Percentiles rank a stretch among this genome's conserved stretches.
Conservation (phyloP, 805 yeast genomes). For the Zygosaccharomyces lentus region DNA sequence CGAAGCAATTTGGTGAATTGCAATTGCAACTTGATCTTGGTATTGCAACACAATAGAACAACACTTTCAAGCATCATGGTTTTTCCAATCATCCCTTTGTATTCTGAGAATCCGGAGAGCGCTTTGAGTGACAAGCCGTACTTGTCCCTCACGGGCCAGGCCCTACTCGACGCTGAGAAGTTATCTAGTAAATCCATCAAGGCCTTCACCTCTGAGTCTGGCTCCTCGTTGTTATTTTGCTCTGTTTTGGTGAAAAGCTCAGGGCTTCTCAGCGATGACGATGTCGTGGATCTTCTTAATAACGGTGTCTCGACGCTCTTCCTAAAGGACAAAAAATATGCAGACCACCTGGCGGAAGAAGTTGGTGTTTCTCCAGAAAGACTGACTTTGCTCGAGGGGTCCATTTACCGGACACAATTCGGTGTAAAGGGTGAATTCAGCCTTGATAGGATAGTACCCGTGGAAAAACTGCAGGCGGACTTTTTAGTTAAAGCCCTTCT, state of each 20-base stretch:
- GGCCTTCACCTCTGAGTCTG: conserved; percentile 13
- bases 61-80: conserved; percentile 28
- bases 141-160: conserved; percentile 27
- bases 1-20: too few relatives aligned
- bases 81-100: conserved; percentile 39
- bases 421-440: conserved; percentile 14
- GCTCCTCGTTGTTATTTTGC: conserved; percentile 20
- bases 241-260: conserved; percentile 28
- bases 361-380: conserved; percentile 53
- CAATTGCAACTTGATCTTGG: background rate
- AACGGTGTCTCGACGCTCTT: conserved; percentile 52
- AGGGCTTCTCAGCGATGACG: conserved; percentile 35
- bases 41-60: background rate
- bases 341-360: conserved; percentile 32
- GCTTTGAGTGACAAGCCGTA: conserved; percentile 19
- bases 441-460: conserved; percentile 10
- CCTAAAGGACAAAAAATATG: conserved; percentile 31
- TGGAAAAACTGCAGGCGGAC: conserved; percentile 16
- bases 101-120: conserved; percentile 18
- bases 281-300: conserved; percentile 53
- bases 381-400: conserved; percentile 33
- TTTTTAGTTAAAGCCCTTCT: conserved; percentile 34
- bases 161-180: conserved; percentile 25
- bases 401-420: conserved; percentile 19
- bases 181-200: conserved; percentile 17